phyloP scores from a whole-genome alignment of 2,329 filamentous ascomycete species.

The Fusarium sp. region DNA sequence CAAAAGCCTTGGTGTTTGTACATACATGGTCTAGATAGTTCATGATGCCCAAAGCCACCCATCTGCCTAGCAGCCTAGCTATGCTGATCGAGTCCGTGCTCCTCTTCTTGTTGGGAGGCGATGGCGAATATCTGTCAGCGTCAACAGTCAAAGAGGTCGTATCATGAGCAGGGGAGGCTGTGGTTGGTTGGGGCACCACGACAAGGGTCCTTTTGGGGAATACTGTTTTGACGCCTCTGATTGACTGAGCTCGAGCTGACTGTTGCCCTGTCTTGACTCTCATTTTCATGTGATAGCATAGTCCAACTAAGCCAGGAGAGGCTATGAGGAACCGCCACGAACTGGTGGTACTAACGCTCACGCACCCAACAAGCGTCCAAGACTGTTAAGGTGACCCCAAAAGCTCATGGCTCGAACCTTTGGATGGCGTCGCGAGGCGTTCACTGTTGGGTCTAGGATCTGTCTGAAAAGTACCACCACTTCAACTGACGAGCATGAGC shows the following conservation, averaged over 20 bases:
- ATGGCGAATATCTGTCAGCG: conserved; percentile 18
- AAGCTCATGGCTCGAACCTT: conserved; percentile 17
- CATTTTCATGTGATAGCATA: conserved; percentile 16
- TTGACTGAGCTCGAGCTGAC: neutral
- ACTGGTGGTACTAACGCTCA: conserved; percentile 20
- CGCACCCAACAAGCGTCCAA: conserved; percentile 10
- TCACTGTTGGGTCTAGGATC: conserved; percentile 19
- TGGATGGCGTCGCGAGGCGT: conserved; percentile 19
- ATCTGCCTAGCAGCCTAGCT: neutral
- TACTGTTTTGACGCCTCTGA: neutral
- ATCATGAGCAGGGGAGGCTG: conserved; percentile 18
- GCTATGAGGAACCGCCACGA: neutral
- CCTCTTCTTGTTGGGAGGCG: conserved; percentile 18
- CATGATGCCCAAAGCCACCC: neutral
- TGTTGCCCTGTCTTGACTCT: neutral
- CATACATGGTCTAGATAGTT: too few species aligned
- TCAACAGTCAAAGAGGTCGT: conserved; percentile 1
- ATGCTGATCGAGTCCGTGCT: conserved; percentile 2
- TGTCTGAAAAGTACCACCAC: neutral
- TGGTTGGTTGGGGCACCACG: conserved; percentile 23
- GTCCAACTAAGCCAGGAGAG: neutral
- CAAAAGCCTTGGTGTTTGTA: conserved; percentile 24
- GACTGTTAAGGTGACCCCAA: conserved; percentile 22
- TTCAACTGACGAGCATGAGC: too few species aligned
- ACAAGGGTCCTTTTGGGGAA: conserved; percentile 11